These are phyloP conservation scores for Neohortaea acidophila DNA, from an alignment of 495 filamentous ascomycete species.

Conservation along the genomic window DNA sequence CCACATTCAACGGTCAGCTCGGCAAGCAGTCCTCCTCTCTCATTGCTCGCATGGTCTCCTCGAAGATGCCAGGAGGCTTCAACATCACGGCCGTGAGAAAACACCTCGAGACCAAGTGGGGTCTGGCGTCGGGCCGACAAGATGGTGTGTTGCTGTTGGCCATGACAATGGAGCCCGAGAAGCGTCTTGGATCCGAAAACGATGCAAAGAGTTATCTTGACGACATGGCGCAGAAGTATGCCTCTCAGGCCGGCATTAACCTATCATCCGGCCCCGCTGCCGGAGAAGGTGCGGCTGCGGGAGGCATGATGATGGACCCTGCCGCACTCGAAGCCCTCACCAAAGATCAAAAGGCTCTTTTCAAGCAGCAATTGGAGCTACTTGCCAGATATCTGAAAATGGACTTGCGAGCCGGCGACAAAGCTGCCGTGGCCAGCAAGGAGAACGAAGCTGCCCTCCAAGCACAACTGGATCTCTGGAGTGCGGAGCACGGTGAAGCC, in stretches of 20 bases:
- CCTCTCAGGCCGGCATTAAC: slow-evolving; percentile 66
- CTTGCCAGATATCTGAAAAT: slow-evolving; percentile 93
- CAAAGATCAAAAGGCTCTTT: slow-evolving; percentile 82
- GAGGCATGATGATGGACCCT: slow-evolving; percentile 98
- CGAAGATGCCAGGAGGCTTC: slow-evolving; percentile 98
- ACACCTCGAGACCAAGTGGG: slow-evolving; percentile 89
- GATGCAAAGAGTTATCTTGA: slow-evolving; percentile 90
- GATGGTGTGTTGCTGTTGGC: slow-evolving; percentile 80
- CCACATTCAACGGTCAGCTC: slow-evolving; percentile 93
- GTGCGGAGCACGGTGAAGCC: slow-evolving; percentile 84
- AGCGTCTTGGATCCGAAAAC: slow-evolving; percentile 72
- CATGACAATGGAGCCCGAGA: slow-evolving; percentile 79
- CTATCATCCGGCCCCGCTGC: slow-evolving; percentile 62
- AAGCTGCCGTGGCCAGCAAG: slow-evolving; percentile 69
- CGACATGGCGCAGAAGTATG: slow-evolving; percentile 77
- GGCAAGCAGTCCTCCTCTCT: slow-evolving; percentile 93
- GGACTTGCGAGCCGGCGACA: slow-evolving; percentile 88
- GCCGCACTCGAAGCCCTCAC: slow-evolving; percentile 93
- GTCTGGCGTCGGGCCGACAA: slow-evolving; percentile 71
- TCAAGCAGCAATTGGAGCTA: slow-evolving; percentile 94
- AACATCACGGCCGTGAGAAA: slow-evolving; percentile 92
- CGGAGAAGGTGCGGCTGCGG: slow-evolving; percentile 54
- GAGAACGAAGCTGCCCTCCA: slow-evolving; percentile 75
- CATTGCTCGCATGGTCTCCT: slow-evolving; percentile 85
- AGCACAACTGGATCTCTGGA: slow-evolving; percentile 88